Percentiles rank a stretch among this genome's conserved stretches.
Conservation (phyloP, 2,329 filamentous ascomycete genomes). For the Scedosporium boydii region DNA sequence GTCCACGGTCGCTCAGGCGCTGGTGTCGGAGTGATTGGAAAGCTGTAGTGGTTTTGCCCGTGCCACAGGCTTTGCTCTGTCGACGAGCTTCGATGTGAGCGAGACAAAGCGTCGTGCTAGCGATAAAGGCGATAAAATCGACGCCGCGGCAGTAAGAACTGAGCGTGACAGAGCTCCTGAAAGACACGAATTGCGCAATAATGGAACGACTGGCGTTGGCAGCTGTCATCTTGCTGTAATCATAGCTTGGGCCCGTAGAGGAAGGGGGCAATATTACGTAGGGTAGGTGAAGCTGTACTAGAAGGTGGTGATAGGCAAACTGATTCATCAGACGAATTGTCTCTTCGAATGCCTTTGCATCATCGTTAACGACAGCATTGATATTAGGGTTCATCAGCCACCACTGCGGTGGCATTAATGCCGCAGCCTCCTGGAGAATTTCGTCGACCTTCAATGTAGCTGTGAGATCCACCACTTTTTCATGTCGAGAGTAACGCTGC, state of each 20-base stretch:
- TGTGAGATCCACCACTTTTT: slow-evolving; percentile 7
- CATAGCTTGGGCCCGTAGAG: slow-evolving; percentile 12
- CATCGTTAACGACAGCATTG: slow-evolving; percentile 8
- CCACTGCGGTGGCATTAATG: slow-evolving; percentile 22
- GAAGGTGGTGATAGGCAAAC: slow-evolving; percentile 25
- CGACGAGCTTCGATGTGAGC: slow-evolving; percentile 24
- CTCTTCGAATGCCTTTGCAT: slow-evolving; percentile 17
- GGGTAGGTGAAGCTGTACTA: slow-evolving; percentile 29
- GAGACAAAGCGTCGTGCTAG: slow-evolving; percentile 26
- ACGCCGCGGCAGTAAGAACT: slow-evolving; percentile 22
- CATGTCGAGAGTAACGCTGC: not conserved
- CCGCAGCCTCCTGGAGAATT: slow-evolving; percentile 20
- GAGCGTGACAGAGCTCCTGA: slow-evolving; percentile 20
- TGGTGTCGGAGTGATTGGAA: slow-evolving; percentile 26
- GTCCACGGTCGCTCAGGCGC: slow-evolving; percentile 26
- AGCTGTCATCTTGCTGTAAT: slow-evolving; percentile 25
- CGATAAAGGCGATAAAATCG: slow-evolving; percentile 28
- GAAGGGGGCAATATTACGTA: slow-evolving; percentile 20
- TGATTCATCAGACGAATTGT: slow-evolving; percentile 23
- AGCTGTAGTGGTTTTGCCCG: not conserved
- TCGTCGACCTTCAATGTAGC: slow-evolving; percentile 22
- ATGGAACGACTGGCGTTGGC: slow-evolving; percentile 28
- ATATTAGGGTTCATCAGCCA: slow-evolving; percentile 22
- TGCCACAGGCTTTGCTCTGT: not conserved
- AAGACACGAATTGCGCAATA: slow-evolving; percentile 23